Base-by-base conservation (phyloP, 257 asterid genomes). In the Solanum corneliomulleri region DNA sequence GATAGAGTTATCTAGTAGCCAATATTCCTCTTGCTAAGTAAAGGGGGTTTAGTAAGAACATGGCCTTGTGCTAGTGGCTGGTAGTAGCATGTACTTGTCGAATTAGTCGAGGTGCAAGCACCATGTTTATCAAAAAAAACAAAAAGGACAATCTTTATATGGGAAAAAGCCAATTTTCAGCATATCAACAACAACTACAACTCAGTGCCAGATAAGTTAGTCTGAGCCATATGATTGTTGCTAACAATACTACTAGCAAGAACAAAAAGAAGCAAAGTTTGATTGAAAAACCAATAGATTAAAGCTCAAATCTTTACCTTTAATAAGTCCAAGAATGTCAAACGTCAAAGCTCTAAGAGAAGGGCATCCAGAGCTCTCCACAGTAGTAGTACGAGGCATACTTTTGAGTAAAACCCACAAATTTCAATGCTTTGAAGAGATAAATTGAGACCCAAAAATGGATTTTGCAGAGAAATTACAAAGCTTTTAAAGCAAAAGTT, bases 351-450 rank as follows among this genome's bases (percentile, higher is more conserved):
- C 98, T 91, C 99, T 95, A 42, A 96, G 91, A 10, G 97, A 92
- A 78, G 99, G 98, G 89, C 98, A 95, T 60, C 97, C 98, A 33
- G 95, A 93, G 89, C 89, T 89, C 87, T 95, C 99, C 87, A 92
- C 44, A 64, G 96, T 92, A 42, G 94, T 92, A 6, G 98, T 96
- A 39, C 98, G 98, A 20, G 99, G 99, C 99, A 96, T 95, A 27
- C 16, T 31, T 18, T 81, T 10, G 16, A 21, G 6, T 21, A 37
- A 74, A 72, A 3, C 44, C 77, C 13, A 72, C 10, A 31, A 72
- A 72, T 21, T 9, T 35, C 16, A 35, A 23, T 39, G 25, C 52
- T 39, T 0, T 37, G 31, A 37, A 37, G 31, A 21, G 2, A 74
- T 37, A 21, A 5, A 11, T 74, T 11, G 10, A 39, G 52, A 74